Evolutionary conservation across 768 basidiomycete species (phyloP), one percentile per base, ranked within the genome.

Genomic region (Rhizopogon salebrosus): DNA sequence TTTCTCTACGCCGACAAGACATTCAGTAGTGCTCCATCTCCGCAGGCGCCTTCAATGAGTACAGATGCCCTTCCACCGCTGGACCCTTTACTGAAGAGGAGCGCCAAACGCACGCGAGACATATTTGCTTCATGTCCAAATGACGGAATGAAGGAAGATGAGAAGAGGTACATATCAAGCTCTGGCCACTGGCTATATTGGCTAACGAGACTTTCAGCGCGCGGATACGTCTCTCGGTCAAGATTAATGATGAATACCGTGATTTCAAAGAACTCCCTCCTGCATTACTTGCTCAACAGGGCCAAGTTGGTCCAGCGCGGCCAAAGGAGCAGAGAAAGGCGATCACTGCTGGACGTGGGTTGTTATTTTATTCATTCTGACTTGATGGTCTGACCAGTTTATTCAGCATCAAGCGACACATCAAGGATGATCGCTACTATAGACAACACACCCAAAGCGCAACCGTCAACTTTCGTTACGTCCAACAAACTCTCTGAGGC

Each of bases 221-320:
- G n/a, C 79, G 86, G 36, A 67, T 92, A 42, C 81, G 85, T 34
- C 68, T 97, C 34, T 77, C 92, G 3, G 82, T 89, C 43, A 97
- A 97, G 75, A 87, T 98, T 27, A 78, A 84, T 31, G 84, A 92
- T 64, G 95, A 98, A 72, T 99, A 94, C 68, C 79, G 80, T 42
- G 84, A 97, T 65, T 89, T 79, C 64, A 91, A 88, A 65, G 82
- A 86, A 26, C 82, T 98, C 2, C 95, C 95, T 0, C 70, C 90
- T 3, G 82, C 89, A 1, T 72, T 98, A 31, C 71, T 91, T 27
- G 75, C 86, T 0, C 93, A 97, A 56, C 91, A 93, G 64, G 85
- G 84, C 0, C 77, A 84, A 0, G 83, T 92, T 3, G 90, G 88
- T 0, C 94, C 95, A 1, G 80, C 86, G 38, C 77, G 86, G 35